These are phyloP conservation scores for Candida insectorum DNA, from an alignment of 805 yeast species.

Conservation along the genomic window DNA sequence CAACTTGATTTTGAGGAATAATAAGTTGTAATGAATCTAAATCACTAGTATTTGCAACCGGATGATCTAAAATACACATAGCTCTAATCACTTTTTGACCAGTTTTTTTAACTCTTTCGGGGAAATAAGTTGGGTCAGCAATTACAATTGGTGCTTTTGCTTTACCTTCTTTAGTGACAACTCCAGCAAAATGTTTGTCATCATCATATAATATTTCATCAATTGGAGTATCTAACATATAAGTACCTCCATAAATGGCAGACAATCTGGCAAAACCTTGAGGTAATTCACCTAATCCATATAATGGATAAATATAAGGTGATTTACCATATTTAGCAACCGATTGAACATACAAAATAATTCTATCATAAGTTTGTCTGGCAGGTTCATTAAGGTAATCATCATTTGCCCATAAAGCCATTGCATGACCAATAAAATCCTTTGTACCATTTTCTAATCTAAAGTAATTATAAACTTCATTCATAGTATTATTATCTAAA, in stretches of 20 bases:
- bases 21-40: slow-evolving; percentile 90
- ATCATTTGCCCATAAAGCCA: slow-evolving; percentile 96
- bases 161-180: slow-evolving; percentile 84
- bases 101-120: slow-evolving; percentile 68
- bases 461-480: slow-evolving; percentile 81
- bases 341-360: slow-evolving; percentile 79
- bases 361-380: slow-evolving; percentile 84
- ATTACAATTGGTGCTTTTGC: slow-evolving; percentile 92
- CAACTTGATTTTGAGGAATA: slow-evolving; percentile 94
- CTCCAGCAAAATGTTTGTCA: slow-evolving; percentile 70
- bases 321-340: slow-evolving; percentile 95
- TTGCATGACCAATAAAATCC: slow-evolving; percentile 97
- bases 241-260: slow-evolving; percentile 97
- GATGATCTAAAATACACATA: slow-evolving; percentile 86
- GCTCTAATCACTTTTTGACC: slow-evolving; percentile 79
- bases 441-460: slow-evolving; percentile 91
- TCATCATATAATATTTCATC: slow-evolving; percentile 80
- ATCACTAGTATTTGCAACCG: slow-evolving; percentile 76
- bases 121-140: slow-evolving; percentile 98
- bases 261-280: slow-evolving; percentile 97
- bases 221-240: slow-evolving; percentile 95
- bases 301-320: slow-evolving; percentile 92
- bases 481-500: slow-evolving; percentile 86
- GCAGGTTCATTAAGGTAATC: slow-evolving; percentile 86
- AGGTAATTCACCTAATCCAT: slow-evolving; percentile 97